Evolutionary conservation across 805 yeast species (phyloP).

Genomic region (Candida awuae): DNA sequence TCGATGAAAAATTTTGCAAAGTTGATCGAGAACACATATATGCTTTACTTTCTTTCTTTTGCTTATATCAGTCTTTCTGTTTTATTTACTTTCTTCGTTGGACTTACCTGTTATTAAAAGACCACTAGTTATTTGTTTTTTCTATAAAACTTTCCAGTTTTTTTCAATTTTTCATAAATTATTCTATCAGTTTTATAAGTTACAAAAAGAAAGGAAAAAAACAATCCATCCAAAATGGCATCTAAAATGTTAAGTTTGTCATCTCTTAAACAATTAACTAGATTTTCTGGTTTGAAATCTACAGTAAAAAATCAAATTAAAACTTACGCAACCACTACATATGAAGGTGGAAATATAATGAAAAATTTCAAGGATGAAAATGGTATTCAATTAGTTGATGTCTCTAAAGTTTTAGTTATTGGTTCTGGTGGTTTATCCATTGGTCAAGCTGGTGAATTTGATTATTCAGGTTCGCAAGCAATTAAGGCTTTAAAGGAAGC

Average conservation of each 20-base stretch:
- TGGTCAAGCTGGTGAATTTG: conserved; percentile 98
- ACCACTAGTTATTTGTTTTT: too few species aligned
- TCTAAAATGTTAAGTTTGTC: not conserved
- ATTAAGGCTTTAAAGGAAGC: conserved; percentile 93
- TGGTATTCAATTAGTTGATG: conserved; percentile 68
- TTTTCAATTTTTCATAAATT: too few species aligned
- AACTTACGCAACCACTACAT: conserved; percentile 26
- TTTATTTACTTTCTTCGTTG: too few species aligned
- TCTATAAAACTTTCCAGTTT: too few species aligned
- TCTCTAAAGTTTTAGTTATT: conserved; percentile 77
- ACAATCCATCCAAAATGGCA: conserved; percentile 3
- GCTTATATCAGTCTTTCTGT: too few species aligned
- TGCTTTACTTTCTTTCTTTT: too few species aligned
- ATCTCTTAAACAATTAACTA: conserved; percentile 6
- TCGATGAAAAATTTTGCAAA: not conserved
- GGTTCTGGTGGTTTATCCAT: conserved; percentile 97
- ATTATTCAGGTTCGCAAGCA: conserved; percentile 95
- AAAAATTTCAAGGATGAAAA: conserved; percentile 51
- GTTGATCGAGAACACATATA: too few species aligned
- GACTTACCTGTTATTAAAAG: too few species aligned
- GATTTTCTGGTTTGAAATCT: conserved; percentile 8
- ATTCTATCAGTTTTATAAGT: too few species aligned
- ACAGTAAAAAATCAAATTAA: conserved; percentile 1
- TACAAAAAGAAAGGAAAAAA: too few species aligned
- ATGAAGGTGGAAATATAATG: conserved; percentile 58